Evolutionary conservation across 768 basidiomycete genomes (phyloP).

Genomic region (Hysterangium stoloniferum): DNA sequence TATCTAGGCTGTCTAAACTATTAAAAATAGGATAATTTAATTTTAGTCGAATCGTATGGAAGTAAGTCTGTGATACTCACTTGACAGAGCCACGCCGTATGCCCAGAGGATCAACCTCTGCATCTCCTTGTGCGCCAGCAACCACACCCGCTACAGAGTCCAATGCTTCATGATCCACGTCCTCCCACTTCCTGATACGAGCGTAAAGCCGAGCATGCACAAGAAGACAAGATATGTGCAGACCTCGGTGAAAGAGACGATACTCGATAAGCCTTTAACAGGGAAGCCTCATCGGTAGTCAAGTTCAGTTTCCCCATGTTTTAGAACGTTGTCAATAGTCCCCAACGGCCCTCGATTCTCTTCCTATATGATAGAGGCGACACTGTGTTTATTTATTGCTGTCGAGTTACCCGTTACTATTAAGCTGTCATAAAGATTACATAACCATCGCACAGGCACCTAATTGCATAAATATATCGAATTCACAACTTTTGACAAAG

Average conservation of each 20-base stretch:
- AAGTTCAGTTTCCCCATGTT: constrained; percentile 57
- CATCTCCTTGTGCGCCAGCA: constrained; percentile 46
- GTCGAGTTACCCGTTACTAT: no score
- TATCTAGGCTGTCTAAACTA: constrained; percentile 61
- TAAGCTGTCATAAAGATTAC: no score
- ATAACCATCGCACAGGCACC: no score
- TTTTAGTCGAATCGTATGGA: no score
- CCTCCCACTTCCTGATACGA: constrained; percentile 74
- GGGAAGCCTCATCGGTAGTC: constrained; percentile 67
- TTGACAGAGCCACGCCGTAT: constrained; percentile 49
- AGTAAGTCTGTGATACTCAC: constrained; percentile 32
- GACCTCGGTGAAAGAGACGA: constrained; percentile 72
- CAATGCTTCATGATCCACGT: constrained; percentile 77
- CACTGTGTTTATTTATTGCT: no score
- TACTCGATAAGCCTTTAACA: constrained; percentile 86
- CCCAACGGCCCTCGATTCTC: no score
- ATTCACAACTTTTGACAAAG: no score
- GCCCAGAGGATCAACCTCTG: constrained; percentile 72
- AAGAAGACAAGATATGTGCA: constrained; percentile 15
- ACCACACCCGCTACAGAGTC: constrained; percentile 67
- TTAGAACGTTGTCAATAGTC: not conserved
- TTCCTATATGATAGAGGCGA: no score
- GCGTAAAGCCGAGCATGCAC: constrained; percentile 4
- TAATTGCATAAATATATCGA: no score
- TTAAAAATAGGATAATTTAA: constrained; percentile 9